A percentile compares a stretch with the other conserved stretches of the same genome.
Evolutionary conservation across 176 grass and related monocot species (phyloP).

Genomic region (Aechmea fasciata): DNA sequence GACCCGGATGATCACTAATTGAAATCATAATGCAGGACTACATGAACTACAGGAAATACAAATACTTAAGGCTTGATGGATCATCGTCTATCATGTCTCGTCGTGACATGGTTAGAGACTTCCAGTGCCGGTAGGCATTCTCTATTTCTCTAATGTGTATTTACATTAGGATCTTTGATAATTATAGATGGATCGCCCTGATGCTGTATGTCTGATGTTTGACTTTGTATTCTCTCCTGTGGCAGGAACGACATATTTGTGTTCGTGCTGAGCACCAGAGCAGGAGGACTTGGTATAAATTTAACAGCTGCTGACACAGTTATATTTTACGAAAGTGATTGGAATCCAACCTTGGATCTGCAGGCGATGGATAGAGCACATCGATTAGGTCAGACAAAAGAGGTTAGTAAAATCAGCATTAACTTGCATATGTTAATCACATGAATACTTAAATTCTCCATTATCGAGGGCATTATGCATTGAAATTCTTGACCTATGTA

Average conservation of each 20-base stretch:
- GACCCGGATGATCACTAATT: background rate
- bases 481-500: too few relatives aligned
- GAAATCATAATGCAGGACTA: slow-evolving; percentile 64
- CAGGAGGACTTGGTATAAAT: slow-evolving; percentile 96
- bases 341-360: slow-evolving; percentile 98
- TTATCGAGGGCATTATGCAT: too few relatives aligned
- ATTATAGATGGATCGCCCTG: slow-evolving; percentile 1
- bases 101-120: slow-evolving; percentile 98
- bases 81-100: slow-evolving; percentile 86
- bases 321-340: slow-evolving; percentile 99
- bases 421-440: background rate
- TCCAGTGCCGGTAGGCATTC: slow-evolving; percentile 61
- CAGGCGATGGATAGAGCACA: slow-evolving; percentile 99
- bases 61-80: slow-evolving; percentile 94
- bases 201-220: background rate
- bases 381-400: slow-evolving; percentile 88
- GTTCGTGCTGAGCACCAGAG: slow-evolving; percentile 97
- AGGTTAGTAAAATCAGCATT: slow-evolving; percentile 30
- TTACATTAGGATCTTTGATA: slow-evolving; percentile 9
- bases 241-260: slow-evolving; percentile 99
- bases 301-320: slow-evolving; percentile 98
- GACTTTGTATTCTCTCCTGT: background rate
- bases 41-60: slow-evolving; percentile 99
- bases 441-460: too few relatives aligned
- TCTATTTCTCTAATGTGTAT: background rate